phyloP scores from a whole-genome alignment of 2,329 filamentous ascomycete species.

The Blumeria graminis region DNA sequence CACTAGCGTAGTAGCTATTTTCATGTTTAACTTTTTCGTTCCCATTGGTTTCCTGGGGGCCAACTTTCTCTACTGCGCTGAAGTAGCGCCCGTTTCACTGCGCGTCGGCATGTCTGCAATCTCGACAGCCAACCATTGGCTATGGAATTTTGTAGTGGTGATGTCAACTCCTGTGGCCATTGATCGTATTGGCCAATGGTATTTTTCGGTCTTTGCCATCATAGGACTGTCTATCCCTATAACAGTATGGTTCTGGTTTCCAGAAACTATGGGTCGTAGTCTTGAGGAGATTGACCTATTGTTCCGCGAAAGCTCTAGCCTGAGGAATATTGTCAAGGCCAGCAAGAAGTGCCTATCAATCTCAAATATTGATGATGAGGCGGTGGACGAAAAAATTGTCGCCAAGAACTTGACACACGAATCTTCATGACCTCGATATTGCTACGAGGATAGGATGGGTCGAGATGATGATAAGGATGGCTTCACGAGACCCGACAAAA shows the following conservation, averaged over 20 bases:
- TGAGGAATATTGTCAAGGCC: not conserved
- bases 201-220: slow-evolving; percentile 58
- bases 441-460: too few species aligned
- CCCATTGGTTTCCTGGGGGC: slow-evolving; percentile 41
- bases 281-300: slow-evolving; percentile 48
- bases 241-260: slow-evolving; percentile 51
- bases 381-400: too few species aligned
- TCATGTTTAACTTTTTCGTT: slow-evolving; percentile 35
- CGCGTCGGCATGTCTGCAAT: slow-evolving; percentile 36
- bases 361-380: too few species aligned
- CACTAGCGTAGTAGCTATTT: slow-evolving; percentile 29
- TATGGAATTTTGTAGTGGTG: slow-evolving; percentile 47
- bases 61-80: slow-evolving; percentile 50
- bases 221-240: slow-evolving; percentile 38
- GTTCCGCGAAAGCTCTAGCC: slow-evolving; percentile 20
- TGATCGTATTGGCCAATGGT: slow-evolving; percentile 26
- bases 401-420: too few species aligned
- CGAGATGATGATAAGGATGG: too few species aligned
- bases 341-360: not conserved
- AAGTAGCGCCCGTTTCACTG: slow-evolving; percentile 43
- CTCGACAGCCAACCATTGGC: slow-evolving; percentile 58
- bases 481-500: too few species aligned
- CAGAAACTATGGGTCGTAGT: slow-evolving; percentile 42
- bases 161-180: slow-evolving; percentile 32
- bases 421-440: too few species aligned